Percentiles rank a stretch among this genome's conserved stretches.
Conservation (phyloP, 2,329 filamentous ascomycete species). For the Stenocarpella maydis region DNA sequence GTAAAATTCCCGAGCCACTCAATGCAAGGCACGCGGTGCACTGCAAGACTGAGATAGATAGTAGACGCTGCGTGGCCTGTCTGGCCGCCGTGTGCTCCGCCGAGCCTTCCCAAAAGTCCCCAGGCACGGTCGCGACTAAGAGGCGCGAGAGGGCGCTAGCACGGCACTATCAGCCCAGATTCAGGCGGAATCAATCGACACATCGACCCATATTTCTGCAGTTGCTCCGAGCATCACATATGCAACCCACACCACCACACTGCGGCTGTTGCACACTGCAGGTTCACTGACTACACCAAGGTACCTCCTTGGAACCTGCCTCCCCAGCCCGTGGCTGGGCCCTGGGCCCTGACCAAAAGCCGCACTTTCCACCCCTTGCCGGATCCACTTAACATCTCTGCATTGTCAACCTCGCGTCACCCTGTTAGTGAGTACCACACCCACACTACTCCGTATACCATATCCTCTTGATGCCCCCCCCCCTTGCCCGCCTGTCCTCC, state of each 20-base stretch:
- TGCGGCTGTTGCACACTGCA: not conserved
- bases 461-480: not conserved
- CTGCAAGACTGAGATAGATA: not conserved
- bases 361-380: not conserved
- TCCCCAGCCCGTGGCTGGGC: not conserved
- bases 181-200: constrained; percentile 35
- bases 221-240: not conserved
- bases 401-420: too few species aligned
- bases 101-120: constrained; percentile 17
- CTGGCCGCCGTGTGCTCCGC: not conserved
- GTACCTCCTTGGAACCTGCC: not conserved
- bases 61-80: not conserved
- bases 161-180: constrained; percentile 39
- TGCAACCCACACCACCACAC: too few species aligned
- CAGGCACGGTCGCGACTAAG: not conserved
- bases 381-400: not conserved
- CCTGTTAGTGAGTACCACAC: constrained; percentile 1
- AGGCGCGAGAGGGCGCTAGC: constrained; percentile 22
- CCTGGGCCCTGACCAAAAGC: constrained; percentile 7
- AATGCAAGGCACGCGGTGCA: constrained; percentile 1
- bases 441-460: too few species aligned
- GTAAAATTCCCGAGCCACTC: too few species aligned
- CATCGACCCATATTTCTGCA: constrained; percentile 38
- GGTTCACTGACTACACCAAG: not conserved
- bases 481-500: not conserved